phyloP scores from a whole-genome alignment of 2,329 filamentous ascomycete species.

The Colletotrichum navitas region DNA sequence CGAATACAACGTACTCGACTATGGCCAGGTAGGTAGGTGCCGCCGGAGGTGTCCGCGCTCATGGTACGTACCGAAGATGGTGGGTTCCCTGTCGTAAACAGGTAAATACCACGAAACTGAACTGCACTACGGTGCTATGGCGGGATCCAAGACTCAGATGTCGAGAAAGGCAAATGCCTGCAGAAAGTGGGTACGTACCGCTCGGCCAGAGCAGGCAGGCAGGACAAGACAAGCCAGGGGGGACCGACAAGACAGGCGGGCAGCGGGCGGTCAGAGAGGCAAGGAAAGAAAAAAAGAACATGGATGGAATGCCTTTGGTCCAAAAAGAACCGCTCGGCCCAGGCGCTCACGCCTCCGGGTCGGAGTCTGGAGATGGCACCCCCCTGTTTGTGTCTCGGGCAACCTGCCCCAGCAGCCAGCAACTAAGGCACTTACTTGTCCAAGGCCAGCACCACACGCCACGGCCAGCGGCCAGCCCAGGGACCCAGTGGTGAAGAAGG shows the following conservation, averaged over 20 bases:
- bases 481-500: conserved; percentile 20
- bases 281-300: conserved; percentile 42
- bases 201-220: not conserved
- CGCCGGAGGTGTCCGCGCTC: not conserved
- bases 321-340: conserved; percentile 42
- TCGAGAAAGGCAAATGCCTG: conserved; percentile 19
- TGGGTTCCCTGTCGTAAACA: not conserved
- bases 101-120: conserved; percentile 1
- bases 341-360: conserved; percentile 42
- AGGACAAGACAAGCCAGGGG: not conserved
- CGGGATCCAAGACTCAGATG: conserved; percentile 35
- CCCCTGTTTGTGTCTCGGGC: conserved; percentile 39
- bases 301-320: conserved; percentile 42
- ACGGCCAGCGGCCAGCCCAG: conserved; percentile 10
- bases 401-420: conserved; percentile 18
- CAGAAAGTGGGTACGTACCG: conserved; percentile 17
- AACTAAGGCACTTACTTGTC: no score
- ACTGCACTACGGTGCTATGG: conserved; percentile 29
- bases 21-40: not conserved
- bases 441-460: conserved; percentile 13
- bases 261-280: conserved; percentile 37
- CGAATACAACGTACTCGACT: no score
- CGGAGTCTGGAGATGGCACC: conserved; percentile 39
- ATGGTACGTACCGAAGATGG: not conserved
- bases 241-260: not conserved